phyloP scores from a whole-genome alignment of 805 yeast genomes.

The Candida xyloterini region DNA sequence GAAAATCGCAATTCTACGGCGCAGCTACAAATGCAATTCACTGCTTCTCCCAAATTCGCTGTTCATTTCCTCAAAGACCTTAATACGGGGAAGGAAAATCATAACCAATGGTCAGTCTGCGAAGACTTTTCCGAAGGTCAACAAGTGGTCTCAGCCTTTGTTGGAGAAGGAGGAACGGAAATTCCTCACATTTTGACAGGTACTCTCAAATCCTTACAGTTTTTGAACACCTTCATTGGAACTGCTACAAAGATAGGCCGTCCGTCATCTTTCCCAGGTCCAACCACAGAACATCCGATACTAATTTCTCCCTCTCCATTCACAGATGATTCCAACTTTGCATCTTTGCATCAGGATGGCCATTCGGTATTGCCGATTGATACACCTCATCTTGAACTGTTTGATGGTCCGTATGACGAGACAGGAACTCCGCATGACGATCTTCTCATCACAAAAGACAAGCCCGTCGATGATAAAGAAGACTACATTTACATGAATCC shows the following conservation, averaged over 20 bases:
- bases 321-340: conserved; percentile 14
- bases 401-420: conserved; percentile 14
- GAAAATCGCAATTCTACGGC: conserved; percentile 42
- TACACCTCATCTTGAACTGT: conserved; percentile 20
- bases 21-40: conserved; percentile 31
- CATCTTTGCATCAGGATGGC: conserved; percentile 5
- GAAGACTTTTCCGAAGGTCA: conserved; percentile 84
- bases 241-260: conserved; percentile 25
- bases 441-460: conserved; percentile 8
- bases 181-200: conserved; percentile 73
- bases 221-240: conserved; percentile 32
- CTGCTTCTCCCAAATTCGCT: conserved; percentile 71
- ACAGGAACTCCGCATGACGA: conserved; percentile 8
- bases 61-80: conserved; percentile 65
- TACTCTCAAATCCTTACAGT: conserved; percentile 32
- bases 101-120: conserved; percentile 75
- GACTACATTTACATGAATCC: conserved; percentile 9
- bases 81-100: conserved; percentile 40
- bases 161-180: conserved; percentile 54
- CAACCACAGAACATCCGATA: conserved; percentile 38
- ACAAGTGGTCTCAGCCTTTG: conserved; percentile 68
- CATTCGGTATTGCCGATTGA: conserved; percentile 11
- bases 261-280: conserved; percentile 36
- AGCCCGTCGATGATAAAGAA: conserved; percentile 10
- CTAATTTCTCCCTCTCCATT: conserved; percentile 21